Evolutionary conservation across 495 filamentous ascomycete genomes (phyloP).

Genomic region (Astrothelium subdiscretum): DNA sequence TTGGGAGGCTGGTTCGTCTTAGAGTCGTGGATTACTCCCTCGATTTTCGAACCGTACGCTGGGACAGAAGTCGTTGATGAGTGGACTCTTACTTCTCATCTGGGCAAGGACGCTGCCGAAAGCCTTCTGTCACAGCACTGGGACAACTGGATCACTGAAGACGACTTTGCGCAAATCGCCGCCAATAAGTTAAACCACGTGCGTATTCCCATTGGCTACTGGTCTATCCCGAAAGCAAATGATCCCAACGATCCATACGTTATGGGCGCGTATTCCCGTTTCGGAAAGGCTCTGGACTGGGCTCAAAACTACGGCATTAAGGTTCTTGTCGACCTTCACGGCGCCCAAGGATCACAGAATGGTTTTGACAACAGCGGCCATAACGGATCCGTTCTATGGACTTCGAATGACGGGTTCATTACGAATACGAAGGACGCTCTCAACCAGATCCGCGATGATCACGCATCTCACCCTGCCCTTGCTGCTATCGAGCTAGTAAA

Average conservation of each 20-base stretch:
- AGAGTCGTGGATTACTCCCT: conserved; percentile 39
- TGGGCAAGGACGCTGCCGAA: conserved; percentile 26
- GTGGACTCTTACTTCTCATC: conserved; percentile 4
- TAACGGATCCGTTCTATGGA: conserved; percentile 26
- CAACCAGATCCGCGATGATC: conserved; percentile 28
- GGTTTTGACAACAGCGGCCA: conserved; percentile 32
- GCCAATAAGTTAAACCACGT: conserved; percentile 60
- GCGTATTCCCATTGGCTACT: conserved; percentile 71
- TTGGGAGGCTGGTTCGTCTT: conserved; percentile 41
- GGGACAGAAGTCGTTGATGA: conserved; percentile 26
- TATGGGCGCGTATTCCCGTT: conserved; percentile 54
- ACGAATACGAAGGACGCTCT: conserved; percentile 26
- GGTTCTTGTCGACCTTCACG: conserved; percentile 61
- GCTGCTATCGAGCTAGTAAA: conserved; percentile 31
- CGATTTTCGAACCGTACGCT: conserved; percentile 29
- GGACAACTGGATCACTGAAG: conserved; percentile 49
- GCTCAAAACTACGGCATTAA: conserved; percentile 50
- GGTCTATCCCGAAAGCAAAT: conserved; percentile 38
- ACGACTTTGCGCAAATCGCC: conserved; percentile 57
- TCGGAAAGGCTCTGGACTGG: conserved; percentile 59
- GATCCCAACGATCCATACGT: conserved; percentile 59
- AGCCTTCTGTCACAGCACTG: conserved; percentile 26
- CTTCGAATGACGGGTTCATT: conserved; percentile 25
- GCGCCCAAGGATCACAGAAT: conserved; percentile 34
- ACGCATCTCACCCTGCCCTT: conserved; percentile 26